Conservation (phyloP, 495 filamentous ascomycete species). For the Penicilliopsis zonata region DNA sequence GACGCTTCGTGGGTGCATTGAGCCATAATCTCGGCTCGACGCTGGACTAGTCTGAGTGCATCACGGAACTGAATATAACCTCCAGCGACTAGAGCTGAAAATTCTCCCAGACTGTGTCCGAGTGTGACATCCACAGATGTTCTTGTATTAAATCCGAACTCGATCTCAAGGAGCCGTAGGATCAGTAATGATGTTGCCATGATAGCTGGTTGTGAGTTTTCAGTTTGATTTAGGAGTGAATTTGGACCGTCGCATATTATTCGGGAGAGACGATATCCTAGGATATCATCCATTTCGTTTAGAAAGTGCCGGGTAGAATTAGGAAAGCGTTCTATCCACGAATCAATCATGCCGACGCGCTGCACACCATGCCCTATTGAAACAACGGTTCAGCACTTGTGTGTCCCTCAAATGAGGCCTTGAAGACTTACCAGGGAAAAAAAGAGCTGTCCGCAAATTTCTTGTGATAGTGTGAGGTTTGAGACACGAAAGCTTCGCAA, state of each 20-base stretch:
- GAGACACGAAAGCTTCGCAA: not conserved
- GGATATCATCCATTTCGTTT: slow-evolving; percentile 68
- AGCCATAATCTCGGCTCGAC: slow-evolving; percentile 77
- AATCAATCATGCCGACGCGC: slow-evolving; percentile 76
- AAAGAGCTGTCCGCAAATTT: slow-evolving; percentile 58
- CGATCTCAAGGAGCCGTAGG: slow-evolving; percentile 73
- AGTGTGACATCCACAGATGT: slow-evolving; percentile 69
- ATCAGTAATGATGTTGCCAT: slow-evolving; percentile 90
- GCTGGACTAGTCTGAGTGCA: slow-evolving; percentile 62
- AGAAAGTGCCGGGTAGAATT: slow-evolving; percentile 55
- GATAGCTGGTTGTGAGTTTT: slow-evolving; percentile 88
- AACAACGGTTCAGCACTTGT: slow-evolving; percentile 1
- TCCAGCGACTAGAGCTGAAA: slow-evolving; percentile 76
- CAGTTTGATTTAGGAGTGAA: slow-evolving; percentile 61
- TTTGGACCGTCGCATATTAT: slow-evolving; percentile 74
- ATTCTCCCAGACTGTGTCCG: slow-evolving; percentile 93
- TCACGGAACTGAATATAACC: slow-evolving; percentile 68
- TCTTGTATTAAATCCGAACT: slow-evolving; percentile 63
- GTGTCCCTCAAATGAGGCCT: slow-evolving; percentile 1
- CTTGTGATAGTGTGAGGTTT: not conserved
- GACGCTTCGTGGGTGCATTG: slow-evolving; percentile 54
- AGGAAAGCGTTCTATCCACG: slow-evolving; percentile 80
- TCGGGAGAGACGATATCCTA: slow-evolving; percentile 56
- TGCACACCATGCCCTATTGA: slow-evolving; percentile 85
- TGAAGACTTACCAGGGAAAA: slow-evolving; percentile 60